Percentiles rank a stretch among this genome's conserved stretches.
Evolutionary conservation across 345 rosid genomes (phyloP).

Genomic region (Eutrema yunnanense): DNA sequence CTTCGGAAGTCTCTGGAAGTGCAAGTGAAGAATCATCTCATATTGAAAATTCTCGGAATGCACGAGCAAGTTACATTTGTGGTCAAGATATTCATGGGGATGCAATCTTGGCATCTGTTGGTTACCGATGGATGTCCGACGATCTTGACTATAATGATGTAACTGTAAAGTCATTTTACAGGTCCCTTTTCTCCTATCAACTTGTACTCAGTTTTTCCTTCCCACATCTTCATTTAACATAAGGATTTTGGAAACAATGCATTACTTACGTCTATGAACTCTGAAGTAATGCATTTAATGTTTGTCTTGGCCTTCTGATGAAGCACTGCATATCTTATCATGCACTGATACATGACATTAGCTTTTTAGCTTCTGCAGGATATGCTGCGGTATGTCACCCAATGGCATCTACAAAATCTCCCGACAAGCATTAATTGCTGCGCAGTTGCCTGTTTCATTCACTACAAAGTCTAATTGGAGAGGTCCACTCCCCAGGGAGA

Average conservation of each 20-base stretch:
- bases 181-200: slow-evolving; percentile 37
- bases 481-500: slow-evolving; percentile 78
- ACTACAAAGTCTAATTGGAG: slow-evolving; percentile 82
- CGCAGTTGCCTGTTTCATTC: slow-evolving; percentile 61
- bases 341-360: neutral
- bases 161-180: slow-evolving; percentile 62
- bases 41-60: slow-evolving; percentile 45
- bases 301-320: neutral
- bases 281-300: neutral
- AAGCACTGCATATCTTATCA: neutral
- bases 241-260: neutral
- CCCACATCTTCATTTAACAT: neutral
- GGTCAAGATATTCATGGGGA: slow-evolving; percentile 66
- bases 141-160: slow-evolving; percentile 63
- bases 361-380: slow-evolving; percentile 37
- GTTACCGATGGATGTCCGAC: slow-evolving; percentile 69
- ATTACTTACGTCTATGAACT: neutral
- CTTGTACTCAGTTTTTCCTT: neutral
- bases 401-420: slow-evolving; percentile 79
- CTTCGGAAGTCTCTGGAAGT: slow-evolving; percentile 26
- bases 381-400: slow-evolving; percentile 63
- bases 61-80: slow-evolving; percentile 69
- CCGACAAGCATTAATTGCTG: slow-evolving; percentile 58
- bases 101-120: slow-evolving; percentile 88
- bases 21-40: slow-evolving; percentile 20